Percentiles rank a stretch among this genome's conserved stretches.
phyloP scores from a whole-genome alignment of 768 basidiomycete genomes.

The Psilocybe tampanensis region DNA sequence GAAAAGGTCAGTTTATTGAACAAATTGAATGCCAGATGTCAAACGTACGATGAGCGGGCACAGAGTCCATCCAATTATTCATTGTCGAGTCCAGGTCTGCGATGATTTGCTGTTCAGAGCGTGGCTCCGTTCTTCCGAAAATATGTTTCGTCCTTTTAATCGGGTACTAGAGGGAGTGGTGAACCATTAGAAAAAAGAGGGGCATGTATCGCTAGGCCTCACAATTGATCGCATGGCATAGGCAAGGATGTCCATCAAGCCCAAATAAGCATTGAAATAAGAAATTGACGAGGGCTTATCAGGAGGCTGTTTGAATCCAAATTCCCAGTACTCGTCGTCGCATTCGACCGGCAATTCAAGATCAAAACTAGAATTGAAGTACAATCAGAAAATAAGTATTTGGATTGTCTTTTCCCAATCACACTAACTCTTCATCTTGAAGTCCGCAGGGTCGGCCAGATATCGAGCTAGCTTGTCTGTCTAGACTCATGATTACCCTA shows the following conservation, averaged over 20 bases:
- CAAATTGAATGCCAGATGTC: not conserved
- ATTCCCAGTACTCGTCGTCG: conserved; percentile 75
- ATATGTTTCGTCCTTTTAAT: conserved; percentile 61
- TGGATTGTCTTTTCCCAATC: too few species aligned
- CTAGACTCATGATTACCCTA: conserved; percentile 53
- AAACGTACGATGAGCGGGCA: conserved; percentile 56
- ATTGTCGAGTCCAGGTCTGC: conserved; percentile 75
- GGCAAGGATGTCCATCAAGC: conserved; percentile 62
- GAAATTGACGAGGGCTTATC: conserved; percentile 55
- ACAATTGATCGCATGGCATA: conserved; percentile 63
- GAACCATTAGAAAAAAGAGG: not conserved
- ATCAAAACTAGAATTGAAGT: conserved; percentile 54
- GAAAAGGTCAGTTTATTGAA: not conserved
- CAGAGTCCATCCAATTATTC: conserved; percentile 76
- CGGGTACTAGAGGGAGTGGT: conserved; percentile 55
- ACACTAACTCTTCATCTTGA: conserved; percentile 68
- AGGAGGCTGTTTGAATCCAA: conserved; percentile 64
- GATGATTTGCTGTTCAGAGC: conserved; percentile 67
- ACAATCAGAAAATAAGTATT: not conserved
- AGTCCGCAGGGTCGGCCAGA: conserved; percentile 64
- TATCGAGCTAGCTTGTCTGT: conserved; percentile 19
- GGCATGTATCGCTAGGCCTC: conserved; percentile 18
- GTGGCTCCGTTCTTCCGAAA: conserved; percentile 44
- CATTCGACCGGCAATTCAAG: conserved; percentile 64
- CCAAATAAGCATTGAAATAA: conserved; percentile 57